These are phyloP conservation scores for Vanrija pseudolonga DNA, from an alignment of 1,284 basidiomycete species.

Conservation along the genomic window DNA sequence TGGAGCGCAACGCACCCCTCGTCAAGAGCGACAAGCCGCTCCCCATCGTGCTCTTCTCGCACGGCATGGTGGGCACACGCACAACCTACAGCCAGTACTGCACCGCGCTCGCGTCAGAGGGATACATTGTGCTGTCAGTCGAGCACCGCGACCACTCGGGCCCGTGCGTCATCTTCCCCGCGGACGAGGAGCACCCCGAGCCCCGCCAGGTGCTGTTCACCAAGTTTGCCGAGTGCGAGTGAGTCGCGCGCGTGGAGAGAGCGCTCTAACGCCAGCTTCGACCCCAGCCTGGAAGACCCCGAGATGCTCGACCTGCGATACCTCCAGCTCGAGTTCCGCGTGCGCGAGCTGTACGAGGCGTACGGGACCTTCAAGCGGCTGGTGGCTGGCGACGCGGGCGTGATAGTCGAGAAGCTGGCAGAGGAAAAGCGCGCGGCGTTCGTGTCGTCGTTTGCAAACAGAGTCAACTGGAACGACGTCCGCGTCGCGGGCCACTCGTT, in stretches of 20 bases:
- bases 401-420: slow-evolving; percentile 6
- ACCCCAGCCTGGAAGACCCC: neutral
- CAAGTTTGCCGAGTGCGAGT: slow-evolving; percentile 56
- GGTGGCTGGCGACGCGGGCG: slow-evolving; percentile 7
- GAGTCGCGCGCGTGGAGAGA: slow-evolving; percentile 32
- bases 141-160: slow-evolving; percentile 74
- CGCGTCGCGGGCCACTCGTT: slow-evolving; percentile 69
- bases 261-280: neutral
- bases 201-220: slow-evolving; percentile 32
- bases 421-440: slow-evolving; percentile 9
- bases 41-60: slow-evolving; percentile 74
- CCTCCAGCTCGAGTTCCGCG: slow-evolving; percentile 64
- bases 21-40: slow-evolving; percentile 43
- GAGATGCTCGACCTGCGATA: slow-evolving; percentile 53
- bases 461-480: slow-evolving; percentile 51
- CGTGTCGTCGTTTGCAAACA: slow-evolving; percentile 53
- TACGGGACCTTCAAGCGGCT: slow-evolving; percentile 44
- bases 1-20: neutral
- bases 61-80: slow-evolving; percentile 70
- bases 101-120: slow-evolving; percentile 63
- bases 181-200: slow-evolving; percentile 1
- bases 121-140: slow-evolving; percentile 68
- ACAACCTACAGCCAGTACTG: slow-evolving; percentile 73
- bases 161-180: slow-evolving; percentile 50
- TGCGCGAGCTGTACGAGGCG: slow-evolving; percentile 62